These are phyloP conservation scores for Blastobotrys ciferrii DNA, from an alignment of 1,139 yeast genomes.

Conservation along the genomic window DNA sequence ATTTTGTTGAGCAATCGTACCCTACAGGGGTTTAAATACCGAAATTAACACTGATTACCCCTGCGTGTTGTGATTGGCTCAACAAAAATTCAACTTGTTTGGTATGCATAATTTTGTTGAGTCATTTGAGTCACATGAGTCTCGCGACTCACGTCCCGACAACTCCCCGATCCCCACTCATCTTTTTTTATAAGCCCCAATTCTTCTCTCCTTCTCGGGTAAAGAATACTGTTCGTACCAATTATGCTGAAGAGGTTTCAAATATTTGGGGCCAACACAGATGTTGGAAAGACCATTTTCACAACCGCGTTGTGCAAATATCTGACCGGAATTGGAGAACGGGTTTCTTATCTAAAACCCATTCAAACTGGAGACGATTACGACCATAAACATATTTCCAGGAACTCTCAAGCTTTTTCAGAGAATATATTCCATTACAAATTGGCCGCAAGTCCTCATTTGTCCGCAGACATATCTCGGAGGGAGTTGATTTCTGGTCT, in stretches of 20 bases:
- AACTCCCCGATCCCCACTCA: not conserved
- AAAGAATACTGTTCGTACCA: not conserved
- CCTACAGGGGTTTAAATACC: not conserved
- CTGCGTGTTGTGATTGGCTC: not conserved
- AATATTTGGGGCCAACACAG: slow-evolving; percentile 45
- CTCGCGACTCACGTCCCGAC: not conserved
- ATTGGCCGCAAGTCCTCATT: slow-evolving; percentile 31
- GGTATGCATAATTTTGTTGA: not conserved
- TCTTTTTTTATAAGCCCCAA: not conserved
- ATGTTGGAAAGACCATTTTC: slow-evolving; percentile 33
- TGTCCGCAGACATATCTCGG: slow-evolving; percentile 13
- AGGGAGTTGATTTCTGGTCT: not conserved
- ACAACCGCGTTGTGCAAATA: slow-evolving; percentile 25
- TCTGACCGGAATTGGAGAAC: slow-evolving; percentile 13
- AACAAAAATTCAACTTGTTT: not conserved
- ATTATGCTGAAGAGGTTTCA: slow-evolving; percentile 19
- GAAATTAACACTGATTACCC: not conserved
- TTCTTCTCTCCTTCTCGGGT: not conserved
- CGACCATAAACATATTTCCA: slow-evolving; percentile 23
- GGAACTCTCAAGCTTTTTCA: slow-evolving; percentile 11
- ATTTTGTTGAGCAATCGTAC: no score
- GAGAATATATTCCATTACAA: slow-evolving; percentile 19
- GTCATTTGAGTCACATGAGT: slow-evolving; percentile 5
- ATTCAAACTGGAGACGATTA: slow-evolving; percentile 30
- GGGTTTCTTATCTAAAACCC: slow-evolving; percentile 29